phyloP scores from a whole-genome alignment of 176 grass and related monocot species.

The Tillandsia fasciculata region DNA sequence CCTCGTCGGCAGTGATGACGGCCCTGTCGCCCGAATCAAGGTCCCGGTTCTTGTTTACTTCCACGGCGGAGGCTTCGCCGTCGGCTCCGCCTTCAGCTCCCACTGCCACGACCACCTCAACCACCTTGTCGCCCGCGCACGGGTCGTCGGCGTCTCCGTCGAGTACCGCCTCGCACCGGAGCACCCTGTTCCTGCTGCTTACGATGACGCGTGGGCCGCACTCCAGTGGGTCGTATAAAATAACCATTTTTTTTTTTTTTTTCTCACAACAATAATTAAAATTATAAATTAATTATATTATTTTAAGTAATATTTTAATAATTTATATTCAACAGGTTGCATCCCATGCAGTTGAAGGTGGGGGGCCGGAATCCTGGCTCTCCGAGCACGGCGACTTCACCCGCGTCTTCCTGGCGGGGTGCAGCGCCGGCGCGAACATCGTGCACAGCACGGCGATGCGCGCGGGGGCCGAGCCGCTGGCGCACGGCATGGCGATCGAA shows the following conservation, averaged over 20 bases:
- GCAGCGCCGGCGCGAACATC: conserved; percentile 76
- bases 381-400: not conserved
- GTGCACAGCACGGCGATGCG: conserved; percentile 25
- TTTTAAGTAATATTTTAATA: no score
- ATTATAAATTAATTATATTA: no score
- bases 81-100: conserved; percentile 34
- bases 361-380: conserved; percentile 11
- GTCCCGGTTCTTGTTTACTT: conserved; percentile 54
- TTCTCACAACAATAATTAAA: no score
- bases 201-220: conserved; percentile 43
- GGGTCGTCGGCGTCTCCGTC: conserved; percentile 36
- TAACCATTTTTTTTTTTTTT: no score
- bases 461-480: not conserved
- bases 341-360: conserved; percentile 12
- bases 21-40: not conserved
- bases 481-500: conserved; percentile 1
- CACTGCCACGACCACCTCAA: conserved; percentile 39
- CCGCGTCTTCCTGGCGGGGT: conserved; percentile 54
- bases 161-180: conserved; percentile 86
- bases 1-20: not conserved
- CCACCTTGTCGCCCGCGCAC: conserved; percentile 35
- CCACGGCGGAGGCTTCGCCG: conserved; percentile 50
- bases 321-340: no score
- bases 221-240: conserved; percentile 17
- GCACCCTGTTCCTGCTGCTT: conserved; percentile 41